Evolutionary conservation across 331 rosid genomes (phyloP).

Genomic region (Pyrus hybrid): DNA sequence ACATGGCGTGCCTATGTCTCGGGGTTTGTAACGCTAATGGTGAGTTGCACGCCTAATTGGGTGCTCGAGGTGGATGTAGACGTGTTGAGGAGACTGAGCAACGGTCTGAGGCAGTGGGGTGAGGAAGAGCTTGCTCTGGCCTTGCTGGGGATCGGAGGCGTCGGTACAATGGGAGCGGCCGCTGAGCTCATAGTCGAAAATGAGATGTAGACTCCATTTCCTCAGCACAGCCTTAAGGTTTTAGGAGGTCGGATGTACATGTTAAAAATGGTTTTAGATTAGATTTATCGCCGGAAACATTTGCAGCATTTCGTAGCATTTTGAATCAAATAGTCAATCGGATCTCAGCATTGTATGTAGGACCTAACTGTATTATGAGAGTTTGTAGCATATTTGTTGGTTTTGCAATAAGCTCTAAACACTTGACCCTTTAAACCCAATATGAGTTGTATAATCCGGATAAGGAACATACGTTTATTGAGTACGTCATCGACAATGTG

Average conservation of each 20-base stretch:
- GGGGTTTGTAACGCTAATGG: slow-evolving; percentile 43
- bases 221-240: background rate
- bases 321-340: too few relatives aligned
- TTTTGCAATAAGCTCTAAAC: too few relatives aligned
- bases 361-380: too few relatives aligned
- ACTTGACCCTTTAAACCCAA: too few relatives aligned
- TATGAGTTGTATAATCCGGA: too few relatives aligned
- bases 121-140: slow-evolving; percentile 52
- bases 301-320: background rate
- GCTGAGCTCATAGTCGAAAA: slow-evolving; percentile 40
- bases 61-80: slow-evolving; percentile 42
- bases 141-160: slow-evolving; percentile 41
- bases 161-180: slow-evolving; percentile 39
- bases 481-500: too few relatives aligned
- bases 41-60: slow-evolving; percentile 43
- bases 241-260: background rate
- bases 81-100: slow-evolving; percentile 41
- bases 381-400: too few relatives aligned
- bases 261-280: slow-evolving; percentile 11
- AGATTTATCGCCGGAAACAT: background rate
- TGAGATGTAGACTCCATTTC: slow-evolving; percentile 19
- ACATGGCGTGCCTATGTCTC: slow-evolving; percentile 50
- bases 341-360: too few relatives aligned
- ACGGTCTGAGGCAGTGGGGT: slow-evolving; percentile 39
- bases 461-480: too few relatives aligned